phyloP scores from a whole-genome alignment of 768 basidiomycete genomes.

The Kwoniella bestiolae region DNA sequence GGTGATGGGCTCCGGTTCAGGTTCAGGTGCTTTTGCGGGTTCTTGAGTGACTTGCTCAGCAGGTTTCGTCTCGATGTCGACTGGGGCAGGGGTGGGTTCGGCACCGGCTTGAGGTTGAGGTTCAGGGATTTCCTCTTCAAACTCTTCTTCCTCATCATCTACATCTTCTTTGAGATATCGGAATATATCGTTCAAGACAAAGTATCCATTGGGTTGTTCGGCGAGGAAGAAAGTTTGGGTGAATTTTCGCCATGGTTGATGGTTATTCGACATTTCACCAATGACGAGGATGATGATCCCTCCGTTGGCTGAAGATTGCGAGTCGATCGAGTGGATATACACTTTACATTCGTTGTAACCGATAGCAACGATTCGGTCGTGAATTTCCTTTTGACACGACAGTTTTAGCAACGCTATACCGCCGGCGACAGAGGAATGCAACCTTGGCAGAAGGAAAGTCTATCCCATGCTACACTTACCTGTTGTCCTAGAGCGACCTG shows the following conservation, averaged over 20 bases:
- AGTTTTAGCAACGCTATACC: conserved; percentile 55
- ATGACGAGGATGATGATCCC: conserved; percentile 99
- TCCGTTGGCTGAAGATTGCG: conserved; percentile 89
- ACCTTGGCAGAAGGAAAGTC: background rate
- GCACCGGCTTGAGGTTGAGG: conserved; percentile 19
- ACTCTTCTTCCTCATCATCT: conserved; percentile 79
- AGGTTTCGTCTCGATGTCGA: conserved; percentile 12
- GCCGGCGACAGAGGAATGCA: too few relatives aligned
- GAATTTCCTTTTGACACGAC: too few relatives aligned
- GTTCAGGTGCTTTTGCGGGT: conserved; percentile 21
- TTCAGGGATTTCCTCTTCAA: conserved; percentile 56
- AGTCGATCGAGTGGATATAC: conserved; percentile 97
- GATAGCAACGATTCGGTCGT: conserved; percentile 91
- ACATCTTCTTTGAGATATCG: conserved; percentile 96
- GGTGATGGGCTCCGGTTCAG: conserved; percentile 51
- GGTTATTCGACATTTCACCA: conserved; percentile 95
- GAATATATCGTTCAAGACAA: conserved; percentile 99
- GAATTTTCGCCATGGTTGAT: conserved; percentile 94
- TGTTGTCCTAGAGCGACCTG: conserved; percentile 90
- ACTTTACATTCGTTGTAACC: conserved; percentile 97
- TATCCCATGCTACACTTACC: conserved; percentile 61
- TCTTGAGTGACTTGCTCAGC: conserved; percentile 20
- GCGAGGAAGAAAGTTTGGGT: conserved; percentile 99
- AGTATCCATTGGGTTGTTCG: conserved; percentile 98
- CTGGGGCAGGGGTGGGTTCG: conserved; percentile 19